Percentiles rank a stretch among this genome's conserved stretches.
Evolutionary conservation across 73 alveolate species (phyloP).

Genomic region (Halteria grandinella): DNA sequence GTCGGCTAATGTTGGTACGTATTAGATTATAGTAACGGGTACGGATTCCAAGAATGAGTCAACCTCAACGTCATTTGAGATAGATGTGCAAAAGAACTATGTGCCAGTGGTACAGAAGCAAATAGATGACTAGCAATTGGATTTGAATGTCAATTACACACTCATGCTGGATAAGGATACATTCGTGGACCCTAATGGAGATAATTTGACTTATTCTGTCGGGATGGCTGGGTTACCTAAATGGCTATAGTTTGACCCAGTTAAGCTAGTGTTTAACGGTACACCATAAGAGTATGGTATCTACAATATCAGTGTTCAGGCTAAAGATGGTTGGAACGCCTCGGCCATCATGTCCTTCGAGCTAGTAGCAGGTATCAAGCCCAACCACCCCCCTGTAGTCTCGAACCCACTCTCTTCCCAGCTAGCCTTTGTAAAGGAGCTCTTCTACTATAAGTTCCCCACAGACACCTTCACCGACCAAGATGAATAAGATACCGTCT

Average conservation of each 20-base stretch:
- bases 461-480: slow-evolving; percentile 32
- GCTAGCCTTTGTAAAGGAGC: not conserved
- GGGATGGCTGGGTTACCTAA: slow-evolving; percentile 1
- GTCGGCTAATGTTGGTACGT: slow-evolving; percentile 14
- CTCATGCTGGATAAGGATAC: slow-evolving; percentile 13
- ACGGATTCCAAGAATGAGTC: slow-evolving; percentile 21
- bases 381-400: slow-evolving; percentile 16
- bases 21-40: slow-evolving; percentile 6
- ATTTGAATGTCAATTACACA: slow-evolving; percentile 1
- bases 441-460: slow-evolving; percentile 36
- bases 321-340: slow-evolving; percentile 27
- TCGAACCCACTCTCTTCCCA: not conserved
- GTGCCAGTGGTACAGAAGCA: slow-evolving; percentile 33
- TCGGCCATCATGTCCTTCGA: slow-evolving; percentile 7
- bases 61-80: slow-evolving; percentile 23
- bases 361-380: slow-evolving; percentile 15
- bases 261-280: slow-evolving; percentile 5
- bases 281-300: slow-evolving; percentile 15
- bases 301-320: not conserved
- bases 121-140: slow-evolving; percentile 29
- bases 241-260: slow-evolving; percentile 37
- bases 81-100: slow-evolving; percentile 34
- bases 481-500: slow-evolving; percentile 49
- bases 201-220: slow-evolving; percentile 24
- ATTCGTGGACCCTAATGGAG: slow-evolving; percentile 47